These are phyloP conservation scores for Sphaerobolus stellatus DNA, from an alignment of 1,284 basidiomycete species.

Conservation along the genomic window DNA sequence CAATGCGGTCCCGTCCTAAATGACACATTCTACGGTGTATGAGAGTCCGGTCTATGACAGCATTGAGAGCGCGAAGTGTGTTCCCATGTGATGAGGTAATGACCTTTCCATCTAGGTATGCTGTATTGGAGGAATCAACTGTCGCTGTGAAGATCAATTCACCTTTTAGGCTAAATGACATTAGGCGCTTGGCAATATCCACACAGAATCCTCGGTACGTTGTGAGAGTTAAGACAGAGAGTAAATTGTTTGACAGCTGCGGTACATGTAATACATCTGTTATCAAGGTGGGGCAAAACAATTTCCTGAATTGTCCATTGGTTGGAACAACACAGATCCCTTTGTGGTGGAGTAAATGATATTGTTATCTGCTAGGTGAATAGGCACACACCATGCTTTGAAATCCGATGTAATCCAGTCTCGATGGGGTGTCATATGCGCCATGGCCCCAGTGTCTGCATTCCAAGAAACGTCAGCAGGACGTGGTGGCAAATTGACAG, in stretches of 20 bases:
- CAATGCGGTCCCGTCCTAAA: conserved; percentile 13
- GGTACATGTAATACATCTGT: conserved; percentile 39
- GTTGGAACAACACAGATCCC: conserved; percentile 31
- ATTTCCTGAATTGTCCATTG: too few relatives aligned
- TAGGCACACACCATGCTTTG: conserved; percentile 20
- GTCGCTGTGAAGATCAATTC: conserved; percentile 13
- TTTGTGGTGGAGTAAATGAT: conserved; percentile 31
- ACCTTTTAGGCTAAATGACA: conserved; percentile 14
- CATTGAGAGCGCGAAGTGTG: conserved; percentile 2
- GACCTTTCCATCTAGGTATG: conserved; percentile 18
- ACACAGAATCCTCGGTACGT: conserved; percentile 14
- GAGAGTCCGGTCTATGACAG: conserved; percentile 20
- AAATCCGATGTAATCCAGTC: conserved; percentile 35
- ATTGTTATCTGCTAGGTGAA: conserved; percentile 30
- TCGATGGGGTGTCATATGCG: conserved; percentile 37
- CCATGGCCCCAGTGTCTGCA: conserved; percentile 36
- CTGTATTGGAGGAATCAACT: conserved; percentile 17
- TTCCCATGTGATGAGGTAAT: conserved; percentile 10
- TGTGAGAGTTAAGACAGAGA: conserved; percentile 28
- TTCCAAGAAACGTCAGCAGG: conserved; percentile 23
- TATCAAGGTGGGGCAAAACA: too few relatives aligned
- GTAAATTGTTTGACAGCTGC: conserved; percentile 29
- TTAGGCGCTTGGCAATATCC: conserved; percentile 13
- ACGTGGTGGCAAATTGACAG: too few relatives aligned
- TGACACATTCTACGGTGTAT: conserved; percentile 30